These are phyloP conservation scores for Naganishia antarctica DNA, from an alignment of 768 basidiomycete genomes.

Conservation along the genomic window DNA sequence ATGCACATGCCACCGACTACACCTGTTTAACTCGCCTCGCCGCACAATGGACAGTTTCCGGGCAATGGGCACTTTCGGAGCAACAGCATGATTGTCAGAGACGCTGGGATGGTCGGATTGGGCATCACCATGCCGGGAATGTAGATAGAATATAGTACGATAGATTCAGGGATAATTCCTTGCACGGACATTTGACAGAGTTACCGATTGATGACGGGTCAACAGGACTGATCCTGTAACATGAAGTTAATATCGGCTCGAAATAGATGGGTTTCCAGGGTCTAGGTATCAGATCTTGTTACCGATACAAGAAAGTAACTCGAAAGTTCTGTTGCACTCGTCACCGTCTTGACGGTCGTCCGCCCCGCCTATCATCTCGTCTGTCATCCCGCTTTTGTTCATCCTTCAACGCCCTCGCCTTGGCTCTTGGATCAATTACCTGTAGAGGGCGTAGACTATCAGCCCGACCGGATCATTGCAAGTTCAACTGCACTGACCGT, in stretches of 20 bases:
- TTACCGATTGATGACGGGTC: no score
- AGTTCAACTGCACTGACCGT: constrained; percentile 34
- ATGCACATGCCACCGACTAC: constrained; percentile 9
- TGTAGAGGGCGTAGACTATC: constrained; percentile 12
- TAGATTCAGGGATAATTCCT: no score
- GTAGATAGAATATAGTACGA: not conserved
- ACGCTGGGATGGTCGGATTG: constrained; percentile 8
- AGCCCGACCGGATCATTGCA: no score
- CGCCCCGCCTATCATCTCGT: not conserved
- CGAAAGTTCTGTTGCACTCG: no score
- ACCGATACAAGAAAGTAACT: no score
- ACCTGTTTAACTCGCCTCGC: not conserved
- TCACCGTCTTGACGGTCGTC: no score
- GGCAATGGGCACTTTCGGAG: no score
- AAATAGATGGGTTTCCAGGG: no score
- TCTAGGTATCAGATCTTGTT: no score
- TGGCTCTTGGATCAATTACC: constrained; percentile 49
- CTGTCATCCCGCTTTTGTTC: constrained; percentile 20
- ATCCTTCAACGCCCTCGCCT: constrained; percentile 39
- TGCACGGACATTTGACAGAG: no score
- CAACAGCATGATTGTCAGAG: not conserved
- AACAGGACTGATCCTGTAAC: no score
- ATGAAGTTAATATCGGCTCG: no score
- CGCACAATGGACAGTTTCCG: not conserved
- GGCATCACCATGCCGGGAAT: constrained; percentile 13